Evolutionary conservation across 306 rosid species (phyloP), one percentile per base, ranked within the genome.

Genomic region (Ziziphus jujuba): DNA sequence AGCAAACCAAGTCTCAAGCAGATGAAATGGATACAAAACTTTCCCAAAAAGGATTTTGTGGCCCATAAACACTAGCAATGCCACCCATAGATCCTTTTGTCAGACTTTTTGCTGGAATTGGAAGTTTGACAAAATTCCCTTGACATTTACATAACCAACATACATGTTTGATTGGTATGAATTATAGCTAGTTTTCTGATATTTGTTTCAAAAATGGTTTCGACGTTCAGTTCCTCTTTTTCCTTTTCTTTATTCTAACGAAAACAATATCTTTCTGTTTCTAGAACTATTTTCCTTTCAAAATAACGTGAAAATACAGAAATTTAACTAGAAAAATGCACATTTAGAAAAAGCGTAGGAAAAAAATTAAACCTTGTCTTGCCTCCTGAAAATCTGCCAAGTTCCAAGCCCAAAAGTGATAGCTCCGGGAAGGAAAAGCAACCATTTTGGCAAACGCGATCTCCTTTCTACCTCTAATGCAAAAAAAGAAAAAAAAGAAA

Each of bases 331-430:
- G 17, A 17, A 11, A 50, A 16, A n/a, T 50, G 22, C 55, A 16
- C 21, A 50, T 28, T 28, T n/a, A 38, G 48, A 44, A 12, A 21
- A 35, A 12, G 51, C 21, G 50, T n/a, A 14, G 2, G 15, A 58
- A 19, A 20, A 40, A 44, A 45, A 22, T 11, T 72, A 36, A 35
- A 14, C 99, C 95, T 93, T 93, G 0, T 93, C 96, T 69, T 88
- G 83, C 84, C 97, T 86, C 80, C 99, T 88, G 57, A 88, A 52
- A 71, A 93, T 75, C 82, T 93, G 96, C 97, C 99, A 93, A 56
- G 92, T 93, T 16, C 99, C 99, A 71, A 93, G 97, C 28, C 97
- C 99, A 88, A 93, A 90, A 49, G 92, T 75, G 56, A 90, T 80
- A 54, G 90, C 99, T 47, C 99, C 96, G 61, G 99, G 99, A 45